Evolutionary conservation across 192 early-diverging fungal genomes (phyloP).

Genomic region (Rhizoclosmatium sp.): DNA sequence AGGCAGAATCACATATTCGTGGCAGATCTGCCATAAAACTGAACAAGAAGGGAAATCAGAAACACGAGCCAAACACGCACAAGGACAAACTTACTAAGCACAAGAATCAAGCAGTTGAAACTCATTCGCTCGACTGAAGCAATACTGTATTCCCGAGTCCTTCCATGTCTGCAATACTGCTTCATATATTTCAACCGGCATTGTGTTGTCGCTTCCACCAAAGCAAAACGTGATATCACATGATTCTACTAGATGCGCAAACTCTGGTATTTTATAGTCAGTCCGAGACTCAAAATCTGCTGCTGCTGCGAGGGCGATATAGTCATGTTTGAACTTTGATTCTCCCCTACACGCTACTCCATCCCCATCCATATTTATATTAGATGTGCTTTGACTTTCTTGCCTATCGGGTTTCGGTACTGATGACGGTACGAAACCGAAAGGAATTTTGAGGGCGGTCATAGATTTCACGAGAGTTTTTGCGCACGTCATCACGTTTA

Average conservation of each 20-base stretch:
- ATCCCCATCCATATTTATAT: neutral
- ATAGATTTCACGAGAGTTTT: slow-evolving; percentile 47
- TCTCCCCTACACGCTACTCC: neutral
- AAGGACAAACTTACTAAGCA: slow-evolving; percentile 45
- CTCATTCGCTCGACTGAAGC: slow-evolving; percentile 44
- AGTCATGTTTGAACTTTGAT: neutral
- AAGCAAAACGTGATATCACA: slow-evolving; percentile 27
- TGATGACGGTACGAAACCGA: slow-evolving; percentile 14
- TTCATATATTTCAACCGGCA: slow-evolving; percentile 21
- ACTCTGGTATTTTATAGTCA: slow-evolving; percentile 6
- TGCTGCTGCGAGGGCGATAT: neutral
- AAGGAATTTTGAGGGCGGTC: slow-evolving; percentile 40
- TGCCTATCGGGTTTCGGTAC: neutral
- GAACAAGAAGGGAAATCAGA: neutral
- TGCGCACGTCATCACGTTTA: slow-evolving; percentile 42
- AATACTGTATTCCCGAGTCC: slow-evolving; percentile 50
- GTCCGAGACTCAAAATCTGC: neutral
- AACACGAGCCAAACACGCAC: neutral
- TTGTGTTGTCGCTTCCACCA: slow-evolving; percentile 41
- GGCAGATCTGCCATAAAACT: slow-evolving; percentile 20
- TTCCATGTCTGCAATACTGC: slow-evolving; percentile 44
- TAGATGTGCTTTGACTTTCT: neutral
- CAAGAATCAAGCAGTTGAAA: slow-evolving; percentile 56
- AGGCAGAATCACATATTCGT: slow-evolving; percentile 44
- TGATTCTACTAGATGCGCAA: slow-evolving; percentile 1